These are phyloP conservation scores for Rhizomucor pusillus DNA, from an alignment of 371 early-diverging fungal species.

Conservation along the genomic window DNA sequence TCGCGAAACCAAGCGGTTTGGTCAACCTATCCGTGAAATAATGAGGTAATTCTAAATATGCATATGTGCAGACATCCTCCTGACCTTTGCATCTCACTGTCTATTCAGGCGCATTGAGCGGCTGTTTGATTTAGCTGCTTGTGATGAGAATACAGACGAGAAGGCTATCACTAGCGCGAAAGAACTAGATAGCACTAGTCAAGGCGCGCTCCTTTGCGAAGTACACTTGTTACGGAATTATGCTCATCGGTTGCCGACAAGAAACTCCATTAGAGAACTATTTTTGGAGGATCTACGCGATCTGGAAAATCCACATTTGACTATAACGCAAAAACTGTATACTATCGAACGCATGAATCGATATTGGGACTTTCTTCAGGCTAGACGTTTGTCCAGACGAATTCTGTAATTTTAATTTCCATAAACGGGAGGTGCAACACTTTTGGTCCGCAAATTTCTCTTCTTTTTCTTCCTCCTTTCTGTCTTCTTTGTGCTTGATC, in stretches of 20 bases:
- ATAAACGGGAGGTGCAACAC: too few relatives aligned
- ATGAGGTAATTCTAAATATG: slow-evolving; percentile 25
- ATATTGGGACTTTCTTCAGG: slow-evolving; percentile 45
- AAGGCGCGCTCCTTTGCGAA: slow-evolving; percentile 75
- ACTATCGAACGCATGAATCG: slow-evolving; percentile 66
- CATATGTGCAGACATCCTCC: neutral
- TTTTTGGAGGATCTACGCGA: slow-evolving; percentile 75
- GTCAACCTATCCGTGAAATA: slow-evolving; percentile 36
- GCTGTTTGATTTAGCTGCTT: slow-evolving; percentile 28
- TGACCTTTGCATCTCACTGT: neutral
- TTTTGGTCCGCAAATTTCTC: too few relatives aligned
- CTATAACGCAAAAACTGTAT: slow-evolving; percentile 55
- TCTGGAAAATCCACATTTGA: slow-evolving; percentile 60
- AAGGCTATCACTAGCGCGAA: slow-evolving; percentile 17
- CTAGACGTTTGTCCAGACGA: neutral
- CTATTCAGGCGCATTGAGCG: slow-evolving; percentile 46
- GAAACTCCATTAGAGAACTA: slow-evolving; percentile 53
- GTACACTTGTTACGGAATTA: slow-evolving; percentile 57
- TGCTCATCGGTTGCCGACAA: slow-evolving; percentile 46
- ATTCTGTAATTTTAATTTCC: too few relatives aligned
- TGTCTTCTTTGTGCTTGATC: too few relatives aligned
- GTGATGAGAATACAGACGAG: slow-evolving; percentile 10
- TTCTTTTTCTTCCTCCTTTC: too few relatives aligned
- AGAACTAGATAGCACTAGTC: slow-evolving; percentile 52
- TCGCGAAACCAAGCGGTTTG: slow-evolving; percentile 25